These are phyloP conservation scores for Naumovozyma baii DNA, from an alignment of 805 yeast genomes.

Conservation along the genomic window DNA sequence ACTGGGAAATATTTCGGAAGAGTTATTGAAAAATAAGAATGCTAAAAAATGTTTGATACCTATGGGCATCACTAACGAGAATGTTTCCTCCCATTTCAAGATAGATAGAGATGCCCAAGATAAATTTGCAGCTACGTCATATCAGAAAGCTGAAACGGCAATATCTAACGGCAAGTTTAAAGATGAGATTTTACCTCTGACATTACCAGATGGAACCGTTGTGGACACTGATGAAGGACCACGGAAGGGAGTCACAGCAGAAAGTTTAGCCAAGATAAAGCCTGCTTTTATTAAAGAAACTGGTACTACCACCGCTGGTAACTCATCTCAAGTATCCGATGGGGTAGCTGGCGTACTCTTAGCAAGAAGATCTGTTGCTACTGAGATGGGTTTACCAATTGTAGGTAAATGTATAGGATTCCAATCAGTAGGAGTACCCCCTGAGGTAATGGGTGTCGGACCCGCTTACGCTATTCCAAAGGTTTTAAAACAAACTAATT, in stretches of 20 bases:
- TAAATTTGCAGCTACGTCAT: constrained; percentile 79
- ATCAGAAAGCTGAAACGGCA: constrained; percentile 74
- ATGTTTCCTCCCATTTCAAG: constrained; percentile 60
- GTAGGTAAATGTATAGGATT: constrained; percentile 74
- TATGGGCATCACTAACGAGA: constrained; percentile 94
- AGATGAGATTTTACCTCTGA: constrained; percentile 81
- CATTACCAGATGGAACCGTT: constrained; percentile 36
- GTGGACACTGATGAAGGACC: constrained; percentile 83
- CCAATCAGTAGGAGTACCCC: constrained; percentile 86
- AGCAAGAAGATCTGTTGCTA: constrained; percentile 79
- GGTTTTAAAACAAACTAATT: constrained; percentile 52
- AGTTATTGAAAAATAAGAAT: constrained; percentile 34
- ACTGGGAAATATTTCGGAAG: constrained; percentile 49
- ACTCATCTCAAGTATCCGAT: constrained; percentile 91
- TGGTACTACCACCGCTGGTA: constrained; percentile 91
- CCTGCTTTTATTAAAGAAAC: constrained; percentile 74
- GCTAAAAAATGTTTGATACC: constrained; percentile 80
- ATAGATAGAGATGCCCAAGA: constrained; percentile 71
- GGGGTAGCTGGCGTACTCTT: constrained; percentile 89
- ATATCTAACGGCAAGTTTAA: constrained; percentile 62
- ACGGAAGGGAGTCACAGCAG: constrained; percentile 74
- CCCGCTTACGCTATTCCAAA: constrained; percentile 94
- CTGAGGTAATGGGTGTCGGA: constrained; percentile 96
- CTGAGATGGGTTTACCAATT: constrained; percentile 58
- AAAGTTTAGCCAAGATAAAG: constrained; percentile 59